A percentile compares a stretch with the other conserved stretches of the same genome.
phyloP scores from a whole-genome alignment of 345 rosid species.

The Eucalyptus globulus region DNA sequence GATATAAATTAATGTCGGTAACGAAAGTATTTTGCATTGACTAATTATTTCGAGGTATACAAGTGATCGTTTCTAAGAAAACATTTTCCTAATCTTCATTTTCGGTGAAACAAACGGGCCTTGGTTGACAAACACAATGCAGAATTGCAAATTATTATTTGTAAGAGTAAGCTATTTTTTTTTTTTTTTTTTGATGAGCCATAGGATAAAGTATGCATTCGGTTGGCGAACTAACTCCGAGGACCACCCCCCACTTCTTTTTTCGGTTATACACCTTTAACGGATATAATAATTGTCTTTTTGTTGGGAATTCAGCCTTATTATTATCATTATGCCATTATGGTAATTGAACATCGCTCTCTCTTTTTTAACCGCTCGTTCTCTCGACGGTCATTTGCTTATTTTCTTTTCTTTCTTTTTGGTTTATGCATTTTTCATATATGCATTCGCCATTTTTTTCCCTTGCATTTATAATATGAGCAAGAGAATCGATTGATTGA shows the following conservation, averaged over 20 bases:
- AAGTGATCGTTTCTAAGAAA: background rate
- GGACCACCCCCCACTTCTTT: background rate
- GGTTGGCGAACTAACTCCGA: background rate
- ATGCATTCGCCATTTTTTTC: background rate
- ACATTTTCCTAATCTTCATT: background rate
- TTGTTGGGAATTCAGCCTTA: background rate
- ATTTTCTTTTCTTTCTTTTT: background rate
- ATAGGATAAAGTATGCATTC: background rate
- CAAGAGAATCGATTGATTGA: background rate
- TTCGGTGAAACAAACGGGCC: background rate
- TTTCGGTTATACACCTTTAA: background rate
- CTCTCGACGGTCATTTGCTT: background rate
- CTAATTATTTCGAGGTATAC: rapidly evolving
- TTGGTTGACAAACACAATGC: background rate
- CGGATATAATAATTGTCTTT: background rate
- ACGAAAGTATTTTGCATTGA: background rate
- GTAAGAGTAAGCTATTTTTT: background rate
- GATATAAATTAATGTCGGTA: too few relatives aligned
- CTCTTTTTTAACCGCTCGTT: background rate
- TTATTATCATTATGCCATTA: background rate
- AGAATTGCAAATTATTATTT: background rate
- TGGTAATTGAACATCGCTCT: background rate
- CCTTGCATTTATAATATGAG: background rate
- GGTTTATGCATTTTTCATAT: background rate
- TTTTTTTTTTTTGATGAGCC: background rate